Base-by-base conservation (phyloP, 148 eudicot species). In the Silene latifolia region DNA sequence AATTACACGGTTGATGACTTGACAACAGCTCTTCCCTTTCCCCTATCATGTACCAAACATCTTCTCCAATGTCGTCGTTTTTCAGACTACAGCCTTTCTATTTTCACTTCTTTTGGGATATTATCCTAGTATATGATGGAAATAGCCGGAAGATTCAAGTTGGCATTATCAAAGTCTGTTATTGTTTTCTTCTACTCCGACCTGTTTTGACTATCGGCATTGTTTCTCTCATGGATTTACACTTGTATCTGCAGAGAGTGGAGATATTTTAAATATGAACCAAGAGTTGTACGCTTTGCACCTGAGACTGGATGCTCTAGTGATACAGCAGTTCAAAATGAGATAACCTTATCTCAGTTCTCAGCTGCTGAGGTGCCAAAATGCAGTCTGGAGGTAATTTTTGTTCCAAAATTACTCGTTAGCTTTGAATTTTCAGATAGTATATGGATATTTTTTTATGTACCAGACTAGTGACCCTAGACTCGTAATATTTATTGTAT, bases 341-440 rank as follows among this genome's bases (percentile, higher is more conserved):
- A 73, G 76, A 80, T 86, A 61, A 85, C 67, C 47, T 78, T 95
- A 79, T 78, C 94, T 76, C 98, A 89, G 53, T 95, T 88, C 83
- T 84, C 97, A 57, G 78, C 98, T 78, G 93, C 88, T 17, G 58
- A 81, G 66, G 91, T 92, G 88, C 98, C 97, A 8, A 85, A 85
- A 87, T 91, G 81, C 76, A 76, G 74, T 72, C 19, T 10, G 12
- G 74, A 67, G 57, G 65, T 70, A 72, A 46, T 60, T 53, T 64
- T 71, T 80, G 27, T 59, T 35, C 25, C 58, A 29, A 64, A 46
- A 47, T 6, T 14, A 11, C 61, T 56, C 29, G 20, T 7, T 61
- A 51, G 21, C 60, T 25, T 79, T 58, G 17, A 12, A 63, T 73
- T 64, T 5, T 67, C 27, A 42, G 42, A 7, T 67, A 27, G 39